These are phyloP conservation scores for Aspergillus biplanus DNA, from an alignment of 495 filamentous ascomycete genomes.

Conservation along the genomic window DNA sequence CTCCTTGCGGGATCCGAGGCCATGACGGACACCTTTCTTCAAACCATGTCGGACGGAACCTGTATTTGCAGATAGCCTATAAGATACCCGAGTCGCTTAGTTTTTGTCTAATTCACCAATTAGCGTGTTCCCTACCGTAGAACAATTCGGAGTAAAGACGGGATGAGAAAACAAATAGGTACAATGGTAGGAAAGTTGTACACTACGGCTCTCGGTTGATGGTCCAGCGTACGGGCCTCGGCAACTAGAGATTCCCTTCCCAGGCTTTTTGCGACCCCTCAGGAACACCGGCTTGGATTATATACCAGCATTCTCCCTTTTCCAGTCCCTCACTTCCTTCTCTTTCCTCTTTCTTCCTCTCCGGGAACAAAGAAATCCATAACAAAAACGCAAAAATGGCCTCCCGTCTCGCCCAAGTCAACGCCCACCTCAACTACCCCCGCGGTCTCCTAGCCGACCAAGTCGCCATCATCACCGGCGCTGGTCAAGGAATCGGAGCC, in stretches of 20 bases:
- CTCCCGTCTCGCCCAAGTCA: conserved; percentile 67
- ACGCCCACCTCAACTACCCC: conserved; percentile 78
- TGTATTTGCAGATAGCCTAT: conserved; percentile 36
- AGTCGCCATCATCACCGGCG: conserved; percentile 85
- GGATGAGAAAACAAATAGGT: too few relatives aligned
- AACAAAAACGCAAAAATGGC: conserved; percentile 34
- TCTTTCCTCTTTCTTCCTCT: conserved; percentile 13
- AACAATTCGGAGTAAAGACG: background rate
- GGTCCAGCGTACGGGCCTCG: conserved; percentile 9
- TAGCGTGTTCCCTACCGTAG: background rate
- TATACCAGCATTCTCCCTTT: background rate
- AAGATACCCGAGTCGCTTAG: background rate
- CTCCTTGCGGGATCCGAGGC: conserved; percentile 42
- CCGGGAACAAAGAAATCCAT: conserved; percentile 12
- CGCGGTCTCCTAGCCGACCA: conserved; percentile 75
- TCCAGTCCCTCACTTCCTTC: conserved; percentile 3
- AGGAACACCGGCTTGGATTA: background rate
- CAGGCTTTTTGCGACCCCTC: background rate
- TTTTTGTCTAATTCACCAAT: background rate
- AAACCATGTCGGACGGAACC: conserved; percentile 31
- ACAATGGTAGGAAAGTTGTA: too few relatives aligned
- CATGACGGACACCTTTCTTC: conserved; percentile 39
- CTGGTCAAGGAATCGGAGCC: conserved; percentile 88
- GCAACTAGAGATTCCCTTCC: conserved; percentile 5
- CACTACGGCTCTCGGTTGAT: conserved; percentile 16